Conservation (phyloP, 805 yeast genomes). For the Lipomyces sp. region DNA sequence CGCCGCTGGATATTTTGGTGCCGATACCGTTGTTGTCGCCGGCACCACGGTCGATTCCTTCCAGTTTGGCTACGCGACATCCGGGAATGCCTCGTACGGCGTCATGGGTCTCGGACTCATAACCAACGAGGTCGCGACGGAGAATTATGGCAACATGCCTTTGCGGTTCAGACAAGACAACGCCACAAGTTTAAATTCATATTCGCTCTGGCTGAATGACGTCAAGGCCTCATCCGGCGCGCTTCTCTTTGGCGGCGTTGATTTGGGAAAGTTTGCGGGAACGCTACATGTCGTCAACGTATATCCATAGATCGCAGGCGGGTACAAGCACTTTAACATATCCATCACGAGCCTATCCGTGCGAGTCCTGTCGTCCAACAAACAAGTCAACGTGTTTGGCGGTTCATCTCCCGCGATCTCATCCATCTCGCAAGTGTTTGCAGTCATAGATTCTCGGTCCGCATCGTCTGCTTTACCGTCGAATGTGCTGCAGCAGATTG, state of each 20-base stretch:
- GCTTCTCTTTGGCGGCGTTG: conserved; percentile 47
- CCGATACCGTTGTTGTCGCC: conserved; percentile 56
- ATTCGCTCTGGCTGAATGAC: conserved; percentile 47
- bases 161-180: conserved; percentile 41
- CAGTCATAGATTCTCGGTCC: not conserved
- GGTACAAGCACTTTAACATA: conserved; percentile 2
- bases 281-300: conserved; percentile 37
- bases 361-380: not conserved
- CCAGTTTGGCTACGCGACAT: conserved; percentile 76
- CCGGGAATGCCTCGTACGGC: conserved; percentile 60
- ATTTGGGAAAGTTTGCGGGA: conserved; percentile 43
- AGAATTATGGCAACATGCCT: conserved; percentile 37
- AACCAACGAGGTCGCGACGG: conserved; percentile 32
- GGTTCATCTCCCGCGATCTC: not conserved
- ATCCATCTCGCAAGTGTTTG: not conserved
- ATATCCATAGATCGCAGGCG: not conserved
- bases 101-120: conserved; percentile 43
- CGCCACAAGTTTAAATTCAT: conserved; percentile 42
- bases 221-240: conserved; percentile 37
- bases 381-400: conserved; percentile 1
- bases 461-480: conserved; percentile 1
- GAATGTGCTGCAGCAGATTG: not conserved
- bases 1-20: conserved; percentile 59
- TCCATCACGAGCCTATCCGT: conserved; percentile 13
- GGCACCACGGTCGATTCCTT: conserved; percentile 47